These are phyloP conservation scores for Cystobasidium ongulense DNA, from an alignment of 768 basidiomycete genomes.

Conservation along the genomic window DNA sequence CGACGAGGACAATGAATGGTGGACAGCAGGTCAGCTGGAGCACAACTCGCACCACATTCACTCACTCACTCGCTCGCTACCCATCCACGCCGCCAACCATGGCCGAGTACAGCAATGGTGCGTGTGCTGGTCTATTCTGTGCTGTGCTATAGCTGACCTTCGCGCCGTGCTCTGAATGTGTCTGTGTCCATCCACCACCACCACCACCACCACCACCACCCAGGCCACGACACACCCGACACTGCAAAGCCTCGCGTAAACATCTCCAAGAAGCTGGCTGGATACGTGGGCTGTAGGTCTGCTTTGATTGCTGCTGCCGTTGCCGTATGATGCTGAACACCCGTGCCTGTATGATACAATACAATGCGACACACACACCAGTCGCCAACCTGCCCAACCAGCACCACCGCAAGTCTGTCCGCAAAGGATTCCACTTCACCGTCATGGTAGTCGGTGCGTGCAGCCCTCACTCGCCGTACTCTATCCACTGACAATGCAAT, in stretches of 20 bases:
- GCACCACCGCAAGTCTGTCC: constrained; percentile 93
- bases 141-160: neutral
- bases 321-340: neutral
- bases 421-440: constrained; percentile 98
- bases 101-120: constrained; percentile 11
- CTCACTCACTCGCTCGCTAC: neutral
- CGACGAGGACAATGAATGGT: neutral
- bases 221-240: constrained; percentile 42
- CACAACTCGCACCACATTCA: neutral
- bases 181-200: neutral
- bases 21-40: neutral
- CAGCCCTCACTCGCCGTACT: neutral
- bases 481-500: neutral
- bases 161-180: neutral
- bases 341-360: no score
- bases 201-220: constrained; percentile 35
- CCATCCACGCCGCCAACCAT: neutral
- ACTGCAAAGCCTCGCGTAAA: constrained; percentile 19
- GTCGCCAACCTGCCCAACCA: constrained; percentile 97
- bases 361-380: constrained; percentile 1
- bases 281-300: constrained; percentile 70
- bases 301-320: neutral
- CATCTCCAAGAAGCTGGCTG: constrained; percentile 67
- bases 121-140: neutral
- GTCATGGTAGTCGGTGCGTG: constrained; percentile 95